These are phyloP conservation scores for Lepiota brunneoincarnata DNA, from an alignment of 768 basidiomycete genomes.

Conservation along the genomic window DNA sequence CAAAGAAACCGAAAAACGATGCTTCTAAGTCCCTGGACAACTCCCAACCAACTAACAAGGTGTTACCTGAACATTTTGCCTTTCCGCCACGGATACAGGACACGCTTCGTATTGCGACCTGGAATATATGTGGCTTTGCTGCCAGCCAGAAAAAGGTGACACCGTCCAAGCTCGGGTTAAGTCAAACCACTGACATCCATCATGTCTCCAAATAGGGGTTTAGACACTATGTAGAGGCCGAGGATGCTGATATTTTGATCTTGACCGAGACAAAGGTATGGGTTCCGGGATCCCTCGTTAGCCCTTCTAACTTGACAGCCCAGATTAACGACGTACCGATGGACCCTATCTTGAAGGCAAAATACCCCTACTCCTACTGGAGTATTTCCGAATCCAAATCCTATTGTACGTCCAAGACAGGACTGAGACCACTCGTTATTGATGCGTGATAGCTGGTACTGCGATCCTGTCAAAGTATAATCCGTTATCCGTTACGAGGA, in stretches of 20 bases:
- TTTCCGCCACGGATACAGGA: conserved; percentile 50
- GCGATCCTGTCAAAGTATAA: conserved; percentile 78
- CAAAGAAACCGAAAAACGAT: conserved; percentile 19
- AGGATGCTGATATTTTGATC: conserved; percentile 81
- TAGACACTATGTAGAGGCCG: conserved; percentile 77
- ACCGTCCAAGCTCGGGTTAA: neutral
- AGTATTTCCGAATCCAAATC: conserved; percentile 75
- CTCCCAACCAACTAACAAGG: conserved; percentile 72
- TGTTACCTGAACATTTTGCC: conserved; percentile 56
- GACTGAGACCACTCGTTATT: neutral
- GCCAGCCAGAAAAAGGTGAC: conserved; percentile 76
- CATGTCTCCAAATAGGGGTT: conserved; percentile 56
- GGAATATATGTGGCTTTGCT: conserved; percentile 81
- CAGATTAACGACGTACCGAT: conserved; percentile 72
- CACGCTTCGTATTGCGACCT: conserved; percentile 58
- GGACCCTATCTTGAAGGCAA: conserved; percentile 51
- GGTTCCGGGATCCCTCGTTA: neutral
- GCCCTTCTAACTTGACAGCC: neutral
- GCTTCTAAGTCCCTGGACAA: conserved; percentile 23
- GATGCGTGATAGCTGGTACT: conserved; percentile 57
- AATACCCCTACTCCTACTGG: conserved; percentile 76
- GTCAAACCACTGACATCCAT: neutral
- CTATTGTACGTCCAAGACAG: conserved; percentile 49
- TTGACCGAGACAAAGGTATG: conserved; percentile 83
- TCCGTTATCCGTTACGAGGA: conserved; percentile 60